Base-by-base conservation (phyloP, 345 rosid species). In the Pugionium cornutum region DNA sequence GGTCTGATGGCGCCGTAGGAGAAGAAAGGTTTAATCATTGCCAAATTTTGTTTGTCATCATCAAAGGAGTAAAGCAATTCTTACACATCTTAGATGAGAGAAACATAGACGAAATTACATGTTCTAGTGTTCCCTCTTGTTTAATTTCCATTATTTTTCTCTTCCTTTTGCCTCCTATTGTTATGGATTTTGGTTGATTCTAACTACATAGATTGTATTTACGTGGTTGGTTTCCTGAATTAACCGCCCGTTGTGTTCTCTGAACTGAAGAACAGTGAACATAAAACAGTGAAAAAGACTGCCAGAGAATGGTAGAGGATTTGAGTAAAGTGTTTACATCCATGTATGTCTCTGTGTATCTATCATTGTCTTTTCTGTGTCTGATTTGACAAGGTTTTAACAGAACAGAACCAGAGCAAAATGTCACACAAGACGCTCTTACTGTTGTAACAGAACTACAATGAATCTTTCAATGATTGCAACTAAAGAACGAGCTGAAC, bases 1-100 rank as follows among this genome's bases (percentile, higher is more conserved):
- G 96, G 96, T 68, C 77, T 94, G 69, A 86, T 90, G 97, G 96
- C 97, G 37, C 97, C 96, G 4, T 90, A 73, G 81, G 64, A 47
- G 62, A 45, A 60, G 52, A 52, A 67, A 66, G 45, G 32, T 66
- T 46, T 58, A 28, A 59, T 52, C 35, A 27, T 66, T 53, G 25
- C 60, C 29, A 60, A 58, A 59, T 73, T 67, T 67, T 74, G 76
- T 67, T 67, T 67, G 70, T 72, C 59, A 58, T 35, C 55, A 58
- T 65, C 64, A 10, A 66, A 73, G 72, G 76, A 53, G 43, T 52
- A 25, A 37, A 2, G 30, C 49, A 37, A 58, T 2, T 42, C 25
- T 67, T 59, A 53, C 46, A 56, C 46, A 46, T 61, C 68, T 47
- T 74, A 59, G 77, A 53, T 52, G 72, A 59, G 68, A 39, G 73